Evolutionary conservation across 345 rosid genomes (phyloP), one percentile per base, ranked within the genome.

Genomic region (Populus nigra): DNA sequence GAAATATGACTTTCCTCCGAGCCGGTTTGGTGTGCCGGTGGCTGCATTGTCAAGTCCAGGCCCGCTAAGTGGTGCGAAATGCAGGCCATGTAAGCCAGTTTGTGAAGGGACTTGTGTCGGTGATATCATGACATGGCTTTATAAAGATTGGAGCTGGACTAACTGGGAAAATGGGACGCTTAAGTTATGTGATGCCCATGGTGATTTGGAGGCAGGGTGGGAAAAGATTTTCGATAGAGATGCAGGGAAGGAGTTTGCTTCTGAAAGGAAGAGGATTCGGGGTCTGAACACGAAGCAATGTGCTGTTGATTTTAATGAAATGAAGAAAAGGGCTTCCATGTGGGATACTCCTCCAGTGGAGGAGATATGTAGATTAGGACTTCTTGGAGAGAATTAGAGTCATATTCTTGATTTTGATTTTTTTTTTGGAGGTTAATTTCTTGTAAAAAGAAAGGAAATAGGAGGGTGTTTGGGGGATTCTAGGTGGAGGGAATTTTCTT

Each of bases 31-130:
- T 0, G 98, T 95, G n/a, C 99, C 98, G 0, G 98, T 96, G 69
- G 92, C 92, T 3, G 86, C 97, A 0, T 15, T 88, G 73, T 89
- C 94, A 25, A 96, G 99, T 67, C 83, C 55, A 0, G 96, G 96
- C 3, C 98, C 96, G n/a, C 76, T 96, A 67, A 96, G 93, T n/a
- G 99, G 99, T 29, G 94, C 97, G 31, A 93, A 96, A 68, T 96
- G 99, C 81, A 84, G 99, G 83, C 99, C 98, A 4, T 96, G 97
- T 73, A 84, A 63, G 72, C 82, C 90, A 2, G 87, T 80, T 1
- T 95, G 98, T 55, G 61, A 61, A 68, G 93, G 92, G 2, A 53
- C 76, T 20, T 95, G 98, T 76, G 94, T 88, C 72, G 91, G 47
- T 18, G 75, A 67, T 4, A 80, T 79, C 5, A 96, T 96, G 99